Conservation (phyloP, 2,329 filamentous ascomycete genomes). For the Xylaria sp. region DNA sequence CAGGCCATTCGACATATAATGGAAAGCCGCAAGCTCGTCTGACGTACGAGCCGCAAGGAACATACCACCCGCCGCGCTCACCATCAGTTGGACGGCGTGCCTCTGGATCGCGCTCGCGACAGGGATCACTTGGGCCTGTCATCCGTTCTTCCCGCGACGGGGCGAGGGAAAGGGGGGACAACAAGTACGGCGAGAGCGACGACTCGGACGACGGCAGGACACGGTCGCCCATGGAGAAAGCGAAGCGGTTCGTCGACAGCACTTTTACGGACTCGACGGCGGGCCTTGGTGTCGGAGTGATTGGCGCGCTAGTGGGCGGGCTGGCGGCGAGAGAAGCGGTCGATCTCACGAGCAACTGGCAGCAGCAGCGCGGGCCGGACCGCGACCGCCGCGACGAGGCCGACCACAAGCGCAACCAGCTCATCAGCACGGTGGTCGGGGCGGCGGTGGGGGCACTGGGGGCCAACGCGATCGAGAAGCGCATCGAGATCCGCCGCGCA, state of each 20-base stretch:
- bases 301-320: conserved; percentile 66
- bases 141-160: conserved; percentile 35
- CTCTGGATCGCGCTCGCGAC: conserved; percentile 44
- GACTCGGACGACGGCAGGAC: conserved; percentile 44
- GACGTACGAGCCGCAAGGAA: conserved; percentile 58
- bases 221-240: conserved; percentile 54
- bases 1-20: conserved; percentile 38
- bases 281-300: conserved; percentile 62
- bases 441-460: conserved; percentile 66
- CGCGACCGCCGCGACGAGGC: conserved; percentile 49
- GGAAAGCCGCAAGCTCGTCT: conserved; percentile 40
- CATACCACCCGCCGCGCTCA: conserved; percentile 41
- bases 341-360: conserved; percentile 53
- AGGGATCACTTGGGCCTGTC: conserved; percentile 46
- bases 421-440: conserved; percentile 64
- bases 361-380: conserved; percentile 44
- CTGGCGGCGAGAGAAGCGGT: conserved; percentile 62
- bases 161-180: conserved; percentile 31
- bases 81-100: conserved; percentile 42
- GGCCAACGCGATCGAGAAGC: conserved; percentile 56
- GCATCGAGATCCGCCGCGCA: conserved; percentile 48
- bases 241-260: conserved; percentile 56
- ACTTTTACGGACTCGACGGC: conserved; percentile 61
- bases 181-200: conserved; percentile 41
- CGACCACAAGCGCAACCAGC: conserved; percentile 50